These are phyloP conservation scores for Trapa incisa DNA, from an alignment of 345 rosid species.

Conservation along the genomic window DNA sequence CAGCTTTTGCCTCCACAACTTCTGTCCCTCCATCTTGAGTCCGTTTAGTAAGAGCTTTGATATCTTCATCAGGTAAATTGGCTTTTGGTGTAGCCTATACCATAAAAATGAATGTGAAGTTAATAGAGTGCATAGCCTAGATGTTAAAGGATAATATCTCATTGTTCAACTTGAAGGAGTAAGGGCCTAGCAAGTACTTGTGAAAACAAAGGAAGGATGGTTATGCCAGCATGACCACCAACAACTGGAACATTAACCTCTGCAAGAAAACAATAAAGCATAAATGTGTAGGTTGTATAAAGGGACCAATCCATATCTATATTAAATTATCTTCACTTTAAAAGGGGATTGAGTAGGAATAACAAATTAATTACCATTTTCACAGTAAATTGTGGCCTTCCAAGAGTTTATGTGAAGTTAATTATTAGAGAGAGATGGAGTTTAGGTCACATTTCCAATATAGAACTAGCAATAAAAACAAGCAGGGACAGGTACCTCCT, in stretches of 20 bases:
- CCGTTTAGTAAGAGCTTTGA: constrained; percentile 66
- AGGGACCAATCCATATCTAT: neutral
- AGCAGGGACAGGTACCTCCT: constrained; percentile 19
- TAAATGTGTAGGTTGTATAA: neutral
- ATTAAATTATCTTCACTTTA: neutral
- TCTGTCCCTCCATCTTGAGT: constrained; percentile 90
- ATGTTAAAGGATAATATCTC: neutral
- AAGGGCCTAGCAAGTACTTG: constrained; percentile 27
- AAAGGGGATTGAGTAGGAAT: neutral
- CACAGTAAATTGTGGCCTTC: neutral
- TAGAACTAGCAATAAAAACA: neutral
- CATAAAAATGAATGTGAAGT: constrained; percentile 2
- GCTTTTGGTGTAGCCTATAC: constrained; percentile 67
- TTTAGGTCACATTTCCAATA: neutral
- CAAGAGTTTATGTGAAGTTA: neutral
- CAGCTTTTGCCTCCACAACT: constrained; percentile 87
- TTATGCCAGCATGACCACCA: constrained; percentile 84
- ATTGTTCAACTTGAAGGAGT: neutral
- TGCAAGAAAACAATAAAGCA: constrained; percentile 16
- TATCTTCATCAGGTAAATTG: constrained; percentile 47
- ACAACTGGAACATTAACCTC: constrained; percentile 71
- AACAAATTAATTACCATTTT: neutral
- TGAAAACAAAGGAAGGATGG: constrained; percentile 71
- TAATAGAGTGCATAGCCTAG: neutral
- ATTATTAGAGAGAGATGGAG: neutral